Base-by-base conservation (phyloP, 306 rosid genomes). In the Fragaria vesca region DNA sequence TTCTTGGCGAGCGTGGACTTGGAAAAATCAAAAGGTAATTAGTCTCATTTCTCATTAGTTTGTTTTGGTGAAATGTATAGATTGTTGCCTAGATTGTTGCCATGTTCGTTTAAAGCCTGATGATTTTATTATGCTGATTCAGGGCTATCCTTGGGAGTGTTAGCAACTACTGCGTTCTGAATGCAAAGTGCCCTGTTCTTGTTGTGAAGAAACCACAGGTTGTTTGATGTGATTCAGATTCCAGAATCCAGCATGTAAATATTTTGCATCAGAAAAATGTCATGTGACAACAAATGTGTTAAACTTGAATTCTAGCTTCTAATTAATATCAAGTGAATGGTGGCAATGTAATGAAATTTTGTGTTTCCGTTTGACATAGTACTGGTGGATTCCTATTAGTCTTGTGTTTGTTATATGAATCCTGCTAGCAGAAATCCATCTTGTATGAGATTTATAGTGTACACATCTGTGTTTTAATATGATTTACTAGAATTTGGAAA, bases 181-280 rank as follows among this genome's bases (percentile, higher is more conserved):
- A 87, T 73, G 90, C 93, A 58, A 85, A 83, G 72, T 89, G 88
- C 65, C 84, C 88, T n/a, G 88, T 87, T 50, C 91, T 87, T 54
- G 86, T 85, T 54, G 89, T 83, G 80, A 87, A 83, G 88, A 87
- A 89, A 77, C 75, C 85, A 3, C 57, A 28, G 38, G 71, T 75
- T 61, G 42, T 62, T 74, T 74, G 69, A 74, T 12, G 43, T 55
- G 38, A 36, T 38, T 21, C 17, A 42, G 16, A 21, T 72, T 73
- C 32, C 54, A 43, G 40, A 15, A 32, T 55, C 34, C 26, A 42
- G 57, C 9, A 74, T 43, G 69, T 74, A 26, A 38, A 73, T 38
- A 55, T 58, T 36, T 13, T 8, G 69, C 12, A 26, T 26, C 42
- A 43, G 26, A 60, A 58, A 17, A 60, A 26, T 60, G 12, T 15